Conservation (phyloP, 805 yeast species). For the Sugiyamaella lignohabitans region DNA sequence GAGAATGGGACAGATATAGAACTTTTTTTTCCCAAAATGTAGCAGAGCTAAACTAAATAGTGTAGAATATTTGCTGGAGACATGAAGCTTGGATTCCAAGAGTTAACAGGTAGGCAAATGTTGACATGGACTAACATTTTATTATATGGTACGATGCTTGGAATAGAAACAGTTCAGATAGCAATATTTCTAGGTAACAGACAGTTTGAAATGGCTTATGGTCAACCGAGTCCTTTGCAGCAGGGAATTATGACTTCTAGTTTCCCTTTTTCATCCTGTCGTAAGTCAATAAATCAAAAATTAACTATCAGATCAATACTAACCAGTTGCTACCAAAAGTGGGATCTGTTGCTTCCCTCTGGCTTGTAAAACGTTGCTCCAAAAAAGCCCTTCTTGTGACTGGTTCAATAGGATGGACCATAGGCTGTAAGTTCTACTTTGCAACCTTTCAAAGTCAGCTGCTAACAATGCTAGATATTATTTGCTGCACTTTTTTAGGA, state of each 20-base stretch:
- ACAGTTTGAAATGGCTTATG: slow-evolving; percentile 4
- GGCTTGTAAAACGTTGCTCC: neutral
- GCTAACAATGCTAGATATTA: slow-evolving; percentile 1
- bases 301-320: neutral
- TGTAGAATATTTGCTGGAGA: no score
- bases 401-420: neutral
- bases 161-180: slow-evolving; percentile 9
- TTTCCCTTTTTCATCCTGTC: slow-evolving; percentile 7
- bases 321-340: slow-evolving; percentile 2
- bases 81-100: no score
- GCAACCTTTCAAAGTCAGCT: neutral
- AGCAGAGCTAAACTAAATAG: no score
- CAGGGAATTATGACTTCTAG: slow-evolving; percentile 10
- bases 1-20: no score
- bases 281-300: neutral
- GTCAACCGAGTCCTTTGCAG: neutral
- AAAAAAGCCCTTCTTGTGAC: neutral
- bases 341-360: neutral
- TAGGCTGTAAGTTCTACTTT: slow-evolving; percentile 2
- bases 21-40: no score
- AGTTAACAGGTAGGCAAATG: neutral
- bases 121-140: slow-evolving; percentile 5
- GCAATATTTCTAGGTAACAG: slow-evolving; percentile 7
- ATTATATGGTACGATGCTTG: slow-evolving; percentile 9
- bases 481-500: neutral